Percentiles rank a stretch among this genome's conserved stretches.
Evolutionary conservation across 768 basidiomycete species (phyloP).

Genomic region (Boletus subcaerulescens): DNA sequence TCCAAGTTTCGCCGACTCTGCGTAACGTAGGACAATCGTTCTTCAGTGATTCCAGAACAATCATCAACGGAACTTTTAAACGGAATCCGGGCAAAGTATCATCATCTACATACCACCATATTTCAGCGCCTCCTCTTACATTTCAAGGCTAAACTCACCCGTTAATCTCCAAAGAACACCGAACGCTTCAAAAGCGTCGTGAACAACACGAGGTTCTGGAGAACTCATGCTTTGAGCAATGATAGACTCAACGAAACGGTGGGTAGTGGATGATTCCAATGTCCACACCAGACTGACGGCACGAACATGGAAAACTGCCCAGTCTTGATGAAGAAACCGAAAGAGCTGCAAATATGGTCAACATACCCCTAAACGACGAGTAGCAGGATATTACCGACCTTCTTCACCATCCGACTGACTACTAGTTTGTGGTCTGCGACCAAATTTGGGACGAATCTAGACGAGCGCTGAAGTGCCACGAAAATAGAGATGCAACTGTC

Average conservation of each 20-base stretch:
- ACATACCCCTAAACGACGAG: not conserved
- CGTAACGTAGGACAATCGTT: conserved; percentile 71
- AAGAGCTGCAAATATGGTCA: conserved; percentile 50
- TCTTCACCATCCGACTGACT: conserved; percentile 58
- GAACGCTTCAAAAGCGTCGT: conserved; percentile 79
- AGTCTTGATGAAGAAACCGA: conserved; percentile 65
- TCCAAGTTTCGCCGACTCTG: conserved; percentile 92
- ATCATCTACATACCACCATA: conserved; percentile 56
- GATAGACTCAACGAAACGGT: conserved; percentile 73
- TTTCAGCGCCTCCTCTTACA: conserved; percentile 1
- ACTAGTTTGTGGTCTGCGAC: conserved; percentile 52
- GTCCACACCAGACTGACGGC: conserved; percentile 83
- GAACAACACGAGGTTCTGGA: conserved; percentile 41
- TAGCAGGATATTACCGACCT: conserved; percentile 30
- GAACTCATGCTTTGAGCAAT: conserved; percentile 71
- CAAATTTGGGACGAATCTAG: conserved; percentile 49
- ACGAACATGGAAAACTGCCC: conserved; percentile 73
- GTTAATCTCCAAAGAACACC: conserved; percentile 90
- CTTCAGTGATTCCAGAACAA: conserved; percentile 79
- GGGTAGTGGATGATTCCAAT: conserved; percentile 53
- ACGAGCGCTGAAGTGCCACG: conserved; percentile 52
- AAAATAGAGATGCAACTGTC: conserved; percentile 60
- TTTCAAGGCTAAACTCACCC: conserved; percentile 44
- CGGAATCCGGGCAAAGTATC: conserved; percentile 73
- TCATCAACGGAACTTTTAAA: conserved; percentile 84